These are phyloP conservation scores for Fusarium pininemorale DNA, from an alignment of 2,329 filamentous ascomycete genomes.

Conservation along the genomic window DNA sequence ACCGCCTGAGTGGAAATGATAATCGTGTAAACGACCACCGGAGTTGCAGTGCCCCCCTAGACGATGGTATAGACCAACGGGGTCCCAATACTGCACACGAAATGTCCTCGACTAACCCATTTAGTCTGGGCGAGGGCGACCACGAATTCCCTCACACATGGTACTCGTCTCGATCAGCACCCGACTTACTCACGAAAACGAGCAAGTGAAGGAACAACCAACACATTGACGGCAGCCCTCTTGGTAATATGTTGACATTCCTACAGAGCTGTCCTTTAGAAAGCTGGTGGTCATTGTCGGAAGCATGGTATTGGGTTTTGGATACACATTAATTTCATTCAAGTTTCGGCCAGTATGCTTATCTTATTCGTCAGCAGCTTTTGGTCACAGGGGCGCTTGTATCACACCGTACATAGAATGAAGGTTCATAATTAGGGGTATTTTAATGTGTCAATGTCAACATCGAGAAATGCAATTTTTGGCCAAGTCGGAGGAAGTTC, in stretches of 20 bases:
- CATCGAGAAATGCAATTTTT: too few relatives aligned
- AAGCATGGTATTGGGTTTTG: not conserved
- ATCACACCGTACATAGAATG: too few relatives aligned
- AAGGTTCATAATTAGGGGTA: too few relatives aligned
- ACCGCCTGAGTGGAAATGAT: not conserved
- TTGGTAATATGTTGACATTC: not conserved
- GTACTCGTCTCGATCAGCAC: not conserved
- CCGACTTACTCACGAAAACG: not conserved
- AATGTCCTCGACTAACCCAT: not conserved
- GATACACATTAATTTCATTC: too few relatives aligned
- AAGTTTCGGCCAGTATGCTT: too few relatives aligned
- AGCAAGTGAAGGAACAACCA: not conserved
- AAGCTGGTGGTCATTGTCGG: fast-evolving
- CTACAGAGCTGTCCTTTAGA: not conserved
- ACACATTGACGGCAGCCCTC: not conserved
- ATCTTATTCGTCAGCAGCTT: too few relatives aligned
- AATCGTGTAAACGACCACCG: not conserved
- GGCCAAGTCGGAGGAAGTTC: too few relatives aligned
- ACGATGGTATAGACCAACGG: not conserved
- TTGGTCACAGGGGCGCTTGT: too few relatives aligned
- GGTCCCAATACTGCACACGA: not conserved
- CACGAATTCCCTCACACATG: not conserved
- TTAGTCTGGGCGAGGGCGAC: not conserved
- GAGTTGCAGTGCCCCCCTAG: not conserved
- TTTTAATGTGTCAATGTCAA: too few relatives aligned